Percentiles rank a stretch among this genome's conserved stretches.
These are phyloP conservation scores for Rhododendron simsii DNA, from an alignment of 148 eudicot genomes.

Conservation along the genomic window DNA sequence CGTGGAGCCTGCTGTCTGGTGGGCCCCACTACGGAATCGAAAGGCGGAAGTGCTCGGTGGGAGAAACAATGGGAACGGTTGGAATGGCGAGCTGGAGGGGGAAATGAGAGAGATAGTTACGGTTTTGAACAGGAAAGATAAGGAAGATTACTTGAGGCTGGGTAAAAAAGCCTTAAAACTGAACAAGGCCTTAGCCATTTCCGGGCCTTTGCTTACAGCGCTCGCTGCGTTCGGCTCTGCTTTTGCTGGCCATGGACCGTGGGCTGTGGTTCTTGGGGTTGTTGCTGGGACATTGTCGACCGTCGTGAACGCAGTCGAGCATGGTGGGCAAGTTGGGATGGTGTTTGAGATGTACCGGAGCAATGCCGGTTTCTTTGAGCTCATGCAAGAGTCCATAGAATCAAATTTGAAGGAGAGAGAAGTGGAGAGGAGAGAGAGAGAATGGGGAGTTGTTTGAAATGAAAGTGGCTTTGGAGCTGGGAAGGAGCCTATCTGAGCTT, in stretches of 20 bases:
- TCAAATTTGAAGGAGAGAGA: conserved; percentile 22
- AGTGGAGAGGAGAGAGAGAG: conserved; percentile 24
- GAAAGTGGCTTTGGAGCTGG: conserved; percentile 41
- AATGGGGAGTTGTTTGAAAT: conserved; percentile 47
- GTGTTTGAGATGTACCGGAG: conserved; percentile 57
- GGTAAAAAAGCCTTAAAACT: conserved; percentile 55
- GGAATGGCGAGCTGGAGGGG: conserved; percentile 46
- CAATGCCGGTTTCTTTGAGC: conserved; percentile 39
- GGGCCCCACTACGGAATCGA: conserved; percentile 10
- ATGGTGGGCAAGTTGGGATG: conserved; percentile 63
- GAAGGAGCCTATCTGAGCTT: conserved; percentile 42
- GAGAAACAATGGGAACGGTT: conserved; percentile 29
- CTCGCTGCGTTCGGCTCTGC: conserved; percentile 52
- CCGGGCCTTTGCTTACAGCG: conserved; percentile 51
- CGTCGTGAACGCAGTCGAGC: conserved; percentile 13
- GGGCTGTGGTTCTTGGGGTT: not conserved
- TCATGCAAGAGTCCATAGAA: conserved; percentile 30
- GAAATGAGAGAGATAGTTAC: conserved; percentile 42
- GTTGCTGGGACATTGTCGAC: conserved; percentile 27
- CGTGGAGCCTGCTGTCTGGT: conserved; percentile 53
- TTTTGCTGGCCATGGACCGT: not conserved
- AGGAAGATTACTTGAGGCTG: conserved; percentile 50
- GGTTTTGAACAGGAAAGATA: conserved; percentile 40
- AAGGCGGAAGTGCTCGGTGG: not conserved
- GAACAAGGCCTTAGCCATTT: conserved; percentile 44